Base-by-base conservation (phyloP, 192 early-diverging fungal species). In the Coemansia sp. region DNA sequence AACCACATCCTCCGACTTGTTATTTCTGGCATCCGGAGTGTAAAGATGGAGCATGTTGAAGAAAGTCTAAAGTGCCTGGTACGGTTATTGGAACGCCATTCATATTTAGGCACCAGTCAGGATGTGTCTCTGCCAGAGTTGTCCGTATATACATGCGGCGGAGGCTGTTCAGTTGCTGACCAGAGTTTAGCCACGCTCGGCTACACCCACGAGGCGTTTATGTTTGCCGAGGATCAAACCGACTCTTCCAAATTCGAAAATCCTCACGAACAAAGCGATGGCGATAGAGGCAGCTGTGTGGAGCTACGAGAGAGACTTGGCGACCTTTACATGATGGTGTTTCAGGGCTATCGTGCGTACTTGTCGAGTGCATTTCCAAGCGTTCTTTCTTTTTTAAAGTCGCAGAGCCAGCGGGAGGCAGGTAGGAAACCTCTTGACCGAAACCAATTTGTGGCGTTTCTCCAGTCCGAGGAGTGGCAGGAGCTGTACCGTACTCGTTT, bases 191-290 rank as follows among this genome's bases (percentile, higher is more conserved):
- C 71, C 0, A 56, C 64, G n/a, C 68, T 79, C 43, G 76, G 71
- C 11, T 79, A 74, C 34, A 69, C 71, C 32, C 71, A 79, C 46
- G 72, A 79, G 43, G 76, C 76, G 17, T 74, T 66, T 45, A 70
- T 74, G 67, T 79, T 74, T 70, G 49, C 75, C 19, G 65, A 70
- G 34, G 71, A 79, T 33, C 71, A 79, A 20, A 34, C 48, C 4
- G 66, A 41, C 1, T n/a, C 50, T n/a, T n/a, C 22, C 6, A 43
- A 25, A 48, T 35, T 41, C 15, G 19, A 54, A 22, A 33, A 32
- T 33, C 22, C 3, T 32, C 20, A 23, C 20, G 49, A 33, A 2
- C 35, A 50, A 5, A 36, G 23, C 41, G 22, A 9, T 33, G 43
- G 10, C 38, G 61, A 19, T 25, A 62, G 9, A 14, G 20, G 8